Evolutionary conservation across 2,329 filamentous ascomycete species (phyloP), one percentile per base, ranked within the genome.

Genomic region (Colletotrichum euphorbiae): DNA sequence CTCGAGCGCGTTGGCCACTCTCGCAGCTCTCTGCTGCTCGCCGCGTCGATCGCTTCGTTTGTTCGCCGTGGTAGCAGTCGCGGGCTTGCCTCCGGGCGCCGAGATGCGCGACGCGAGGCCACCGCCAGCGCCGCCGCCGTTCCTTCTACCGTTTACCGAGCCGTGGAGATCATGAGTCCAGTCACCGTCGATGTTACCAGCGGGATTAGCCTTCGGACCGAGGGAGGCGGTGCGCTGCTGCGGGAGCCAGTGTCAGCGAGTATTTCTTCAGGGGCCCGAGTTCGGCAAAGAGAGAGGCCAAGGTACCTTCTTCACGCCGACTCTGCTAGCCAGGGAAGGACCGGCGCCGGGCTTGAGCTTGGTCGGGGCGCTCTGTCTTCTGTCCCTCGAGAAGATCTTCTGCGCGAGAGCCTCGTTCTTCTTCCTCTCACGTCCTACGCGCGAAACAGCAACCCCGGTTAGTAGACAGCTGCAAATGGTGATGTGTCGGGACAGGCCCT

Each of bases 161-260:
- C 80, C 78, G 77, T 93, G 89, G 3, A 92, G 83, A 72, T 93
- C 90, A 76, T 92, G 90, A 9, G 88, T 89, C 90, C 90, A 93
- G 78, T 91, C 89, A 71, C 85, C 84, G 72, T 91, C 84, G 76
- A 91, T 85, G 76, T 89, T 87, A 70, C 86, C 85, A 13, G 81
- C 75, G 33, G 83, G 80, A 33, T 77, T 70, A 31, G 76, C 73
- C 71, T 81, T 79, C 62, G 77, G 75, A 36, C 75, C 57, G 72
- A 71, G 58, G 51, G 69, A 67, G 63, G 73, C 70, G 69, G 75
- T 73, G 72, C 76, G 76, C 74, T 77, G 73, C 56, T 51, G 48
- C 72, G 58, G 15, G 15, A 64, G 50, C 56, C 51, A 13, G 13
- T 17, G 33, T 24, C 62, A 67, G n/a, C 52, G 55, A 45, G 59